Percentiles rank a stretch among this genome's conserved stretches.
phyloP scores from a whole-genome alignment of 257 asterid genomes.

The Parsonsia alboflavescens region DNA sequence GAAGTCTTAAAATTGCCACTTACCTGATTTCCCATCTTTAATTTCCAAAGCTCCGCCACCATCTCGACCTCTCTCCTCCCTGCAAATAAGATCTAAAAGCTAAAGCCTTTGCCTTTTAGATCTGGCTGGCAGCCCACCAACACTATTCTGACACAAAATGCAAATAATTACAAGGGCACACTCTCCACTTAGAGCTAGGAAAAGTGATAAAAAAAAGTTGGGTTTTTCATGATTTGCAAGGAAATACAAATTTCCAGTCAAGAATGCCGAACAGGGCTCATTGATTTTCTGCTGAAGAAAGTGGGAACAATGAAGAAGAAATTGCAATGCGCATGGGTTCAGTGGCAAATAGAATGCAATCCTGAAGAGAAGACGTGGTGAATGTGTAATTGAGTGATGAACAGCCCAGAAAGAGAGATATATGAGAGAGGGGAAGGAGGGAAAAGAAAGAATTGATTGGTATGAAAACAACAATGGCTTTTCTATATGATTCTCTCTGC shows the following conservation, averaged over 20 bases:
- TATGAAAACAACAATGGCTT: slow-evolving; percentile 11
- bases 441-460: slow-evolving; percentile 25
- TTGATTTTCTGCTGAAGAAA: slow-evolving; percentile 29
- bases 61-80: slow-evolving; percentile 35
- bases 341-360: slow-evolving; percentile 13
- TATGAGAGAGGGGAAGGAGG: slow-evolving; percentile 15
- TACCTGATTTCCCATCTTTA: slow-evolving; percentile 88
- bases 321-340: slow-evolving; percentile 23
- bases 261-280: slow-evolving; percentile 15
- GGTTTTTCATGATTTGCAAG: slow-evolving; percentile 3
- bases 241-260: slow-evolving; percentile 9
- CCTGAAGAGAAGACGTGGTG: slow-evolving; percentile 13
- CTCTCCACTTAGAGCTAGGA: not conserved
- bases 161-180: not conserved
- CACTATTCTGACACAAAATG: slow-evolving; percentile 3
- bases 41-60: slow-evolving; percentile 91
- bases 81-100: slow-evolving; percentile 24
- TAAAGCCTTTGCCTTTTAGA: slow-evolving; percentile 34
- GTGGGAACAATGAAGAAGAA: slow-evolving; percentile 25
- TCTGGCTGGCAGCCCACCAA: slow-evolving; percentile 28
- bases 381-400: slow-evolving; percentile 24
- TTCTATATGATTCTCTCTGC: slow-evolving; percentile 13
- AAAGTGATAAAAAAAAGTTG: slow-evolving; percentile 2
- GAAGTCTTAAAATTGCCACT: slow-evolving; percentile 77
- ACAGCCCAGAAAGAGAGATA: slow-evolving; percentile 3